These are phyloP conservation scores for Phytopythium delawarense DNA, from an alignment of 352 stramenopile genomes.

Conservation along the genomic window DNA sequence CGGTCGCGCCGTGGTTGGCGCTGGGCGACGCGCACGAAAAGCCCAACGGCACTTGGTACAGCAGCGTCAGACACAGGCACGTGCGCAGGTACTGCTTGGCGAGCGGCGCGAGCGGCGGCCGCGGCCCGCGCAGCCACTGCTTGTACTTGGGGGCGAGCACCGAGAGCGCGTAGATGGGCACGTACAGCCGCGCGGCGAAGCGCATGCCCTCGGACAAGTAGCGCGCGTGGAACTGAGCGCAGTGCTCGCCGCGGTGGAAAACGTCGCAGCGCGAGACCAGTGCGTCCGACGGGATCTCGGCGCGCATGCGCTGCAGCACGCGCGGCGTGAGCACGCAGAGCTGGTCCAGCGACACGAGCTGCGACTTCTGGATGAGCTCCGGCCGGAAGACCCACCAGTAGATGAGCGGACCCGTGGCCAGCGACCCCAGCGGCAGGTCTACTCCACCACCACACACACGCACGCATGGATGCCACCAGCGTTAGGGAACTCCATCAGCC, in stretches of 20 bases:
- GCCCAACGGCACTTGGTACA: constrained; percentile 51
- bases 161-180: constrained; percentile 64
- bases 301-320: constrained; percentile 47
- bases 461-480: background rate
- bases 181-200: constrained; percentile 41
- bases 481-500: background rate
- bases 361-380: constrained; percentile 39
- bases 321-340: constrained; percentile 31
- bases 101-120: constrained; percentile 30
- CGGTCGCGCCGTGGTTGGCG: constrained; percentile 22
- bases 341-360: constrained; percentile 46
- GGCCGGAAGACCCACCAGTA: constrained; percentile 61
- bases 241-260: constrained; percentile 44
- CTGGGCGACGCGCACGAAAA: constrained; percentile 46
- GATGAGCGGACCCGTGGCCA: constrained; percentile 43
- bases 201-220: constrained; percentile 37
- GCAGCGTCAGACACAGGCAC: constrained; percentile 49
- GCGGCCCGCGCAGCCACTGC: constrained; percentile 51
- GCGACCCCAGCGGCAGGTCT: constrained; percentile 41
- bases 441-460: background rate
- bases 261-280: constrained; percentile 51
- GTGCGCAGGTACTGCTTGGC: constrained; percentile 51
- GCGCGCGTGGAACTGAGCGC: constrained; percentile 36
- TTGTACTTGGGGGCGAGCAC: constrained; percentile 53
- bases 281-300: constrained; percentile 36